Conservation (phyloP, 2,329 filamentous ascomycete species). For the Penicillium sp. region DNA sequence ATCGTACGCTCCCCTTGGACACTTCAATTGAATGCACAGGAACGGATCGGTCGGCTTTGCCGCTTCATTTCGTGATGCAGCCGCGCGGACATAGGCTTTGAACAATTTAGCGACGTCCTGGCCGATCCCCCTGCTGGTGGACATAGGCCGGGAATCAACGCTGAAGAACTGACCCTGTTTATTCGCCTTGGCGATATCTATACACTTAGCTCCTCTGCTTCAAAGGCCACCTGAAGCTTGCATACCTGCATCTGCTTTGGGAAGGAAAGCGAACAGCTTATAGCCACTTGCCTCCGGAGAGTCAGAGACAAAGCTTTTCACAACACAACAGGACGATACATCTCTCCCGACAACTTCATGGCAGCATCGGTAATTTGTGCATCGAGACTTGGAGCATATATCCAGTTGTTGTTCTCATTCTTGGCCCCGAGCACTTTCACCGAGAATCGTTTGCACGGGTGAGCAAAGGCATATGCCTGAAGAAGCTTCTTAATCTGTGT, state of each 20-base stretch:
- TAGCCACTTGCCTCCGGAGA: constrained; percentile 29
- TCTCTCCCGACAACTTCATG: constrained; percentile 53
- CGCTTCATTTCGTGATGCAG: constrained; percentile 15
- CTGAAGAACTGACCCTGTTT: constrained; percentile 49
- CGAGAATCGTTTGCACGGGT: constrained; percentile 52
- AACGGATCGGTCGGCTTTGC: constrained; percentile 48
- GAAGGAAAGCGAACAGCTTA: constrained; percentile 47
- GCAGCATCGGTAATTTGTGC: constrained; percentile 50
- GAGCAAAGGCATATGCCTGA: constrained; percentile 56
- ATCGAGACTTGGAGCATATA: constrained; percentile 52
- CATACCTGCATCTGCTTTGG: constrained; percentile 34
- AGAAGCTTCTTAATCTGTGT: constrained; percentile 50
- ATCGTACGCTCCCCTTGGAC: constrained; percentile 54
- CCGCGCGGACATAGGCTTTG: constrained; percentile 47
- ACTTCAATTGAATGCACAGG: constrained; percentile 51
- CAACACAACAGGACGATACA: constrained; percentile 48
- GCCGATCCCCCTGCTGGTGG: constrained; percentile 45
- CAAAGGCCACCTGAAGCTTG: constrained; percentile 25
- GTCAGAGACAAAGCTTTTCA: constrained; percentile 23
- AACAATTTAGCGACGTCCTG: constrained; percentile 51
- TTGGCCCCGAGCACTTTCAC: constrained; percentile 55
- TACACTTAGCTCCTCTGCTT: constrained; percentile 17
- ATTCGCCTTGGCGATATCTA: constrained; percentile 37
- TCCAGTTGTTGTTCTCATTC: constrained; percentile 57
- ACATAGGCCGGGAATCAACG: constrained; percentile 55